These are phyloP conservation scores for Podochytrium sp. DNA, from an alignment of 192 early-diverging fungal species.

Conservation along the genomic window DNA sequence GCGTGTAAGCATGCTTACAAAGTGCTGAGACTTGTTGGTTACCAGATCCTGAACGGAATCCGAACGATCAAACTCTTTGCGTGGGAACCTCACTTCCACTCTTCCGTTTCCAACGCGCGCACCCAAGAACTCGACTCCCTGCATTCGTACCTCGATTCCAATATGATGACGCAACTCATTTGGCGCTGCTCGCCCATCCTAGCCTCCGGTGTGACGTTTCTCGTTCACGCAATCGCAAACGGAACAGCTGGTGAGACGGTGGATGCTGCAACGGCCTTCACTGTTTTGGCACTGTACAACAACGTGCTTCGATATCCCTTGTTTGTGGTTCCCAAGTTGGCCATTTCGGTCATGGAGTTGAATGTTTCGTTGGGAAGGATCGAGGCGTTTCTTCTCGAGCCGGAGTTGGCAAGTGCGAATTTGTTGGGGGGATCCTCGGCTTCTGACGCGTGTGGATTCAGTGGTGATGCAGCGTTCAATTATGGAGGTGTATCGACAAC, in stretches of 20 bases:
- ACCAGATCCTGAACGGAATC: conserved; percentile 56
- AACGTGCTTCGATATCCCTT: conserved; percentile 61
- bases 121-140: conserved; percentile 31
- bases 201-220: conserved; percentile 56
- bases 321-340: conserved; percentile 54
- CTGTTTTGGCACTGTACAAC: conserved; percentile 59
- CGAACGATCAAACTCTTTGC: conserved; percentile 47
- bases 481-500: neutral
- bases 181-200: conserved; percentile 59
- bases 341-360: conserved; percentile 52
- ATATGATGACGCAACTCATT: conserved; percentile 43
- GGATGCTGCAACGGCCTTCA: conserved; percentile 67
- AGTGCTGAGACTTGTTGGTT: neutral
- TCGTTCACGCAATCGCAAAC: conserved; percentile 40
- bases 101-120: conserved; percentile 19
- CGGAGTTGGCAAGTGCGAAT: conserved; percentile 17
- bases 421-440: neutral
- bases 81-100: conserved; percentile 44
- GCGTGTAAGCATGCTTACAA: neutral
- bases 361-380: conserved; percentile 54
- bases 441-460: conserved; percentile 2
- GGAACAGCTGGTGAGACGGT: conserved; percentile 54
- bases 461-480: conserved; percentile 18
- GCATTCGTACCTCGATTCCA: conserved; percentile 18
- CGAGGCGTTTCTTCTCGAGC: conserved; percentile 33